Evolutionary conservation across 306 rosid species (phyloP).

Genomic region (Quercus wislizeni): DNA sequence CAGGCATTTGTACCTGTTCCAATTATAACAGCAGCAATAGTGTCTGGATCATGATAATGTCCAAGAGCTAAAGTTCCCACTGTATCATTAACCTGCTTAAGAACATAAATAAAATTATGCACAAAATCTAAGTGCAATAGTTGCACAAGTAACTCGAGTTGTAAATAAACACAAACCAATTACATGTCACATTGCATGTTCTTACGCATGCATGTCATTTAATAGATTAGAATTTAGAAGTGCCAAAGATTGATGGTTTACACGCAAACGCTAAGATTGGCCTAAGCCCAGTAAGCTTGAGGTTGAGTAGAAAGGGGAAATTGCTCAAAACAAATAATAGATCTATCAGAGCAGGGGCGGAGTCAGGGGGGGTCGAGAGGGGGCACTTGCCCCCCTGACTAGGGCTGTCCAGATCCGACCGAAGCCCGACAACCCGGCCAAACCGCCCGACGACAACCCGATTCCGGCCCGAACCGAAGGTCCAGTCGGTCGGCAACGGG

Average conservation of each 20-base stretch:
- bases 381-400: no score
- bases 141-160: background rate
- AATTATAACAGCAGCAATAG: constrained; percentile 83
- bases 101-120: constrained; percentile 3
- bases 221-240: background rate
- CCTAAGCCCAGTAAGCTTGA: background rate
- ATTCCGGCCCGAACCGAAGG: no score
- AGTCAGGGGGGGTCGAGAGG: no score
- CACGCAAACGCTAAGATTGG: background rate
- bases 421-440: no score
- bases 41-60: constrained; percentile 76
- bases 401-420: no score
- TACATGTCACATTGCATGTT: background rate
- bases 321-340: background rate
- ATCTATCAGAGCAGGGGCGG: background rate
- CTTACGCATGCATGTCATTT: background rate
- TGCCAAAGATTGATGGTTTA: background rate
- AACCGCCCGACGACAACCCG: no score
- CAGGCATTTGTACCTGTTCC: constrained; percentile 97
- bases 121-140: background rate
- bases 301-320: background rate
- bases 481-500: no score
- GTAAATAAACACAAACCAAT: background rate
- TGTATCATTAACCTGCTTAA: constrained; percentile 78
- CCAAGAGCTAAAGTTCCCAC: constrained; percentile 94